phyloP scores from a whole-genome alignment of 257 asterid species.

The Solanum sejunctum region DNA sequence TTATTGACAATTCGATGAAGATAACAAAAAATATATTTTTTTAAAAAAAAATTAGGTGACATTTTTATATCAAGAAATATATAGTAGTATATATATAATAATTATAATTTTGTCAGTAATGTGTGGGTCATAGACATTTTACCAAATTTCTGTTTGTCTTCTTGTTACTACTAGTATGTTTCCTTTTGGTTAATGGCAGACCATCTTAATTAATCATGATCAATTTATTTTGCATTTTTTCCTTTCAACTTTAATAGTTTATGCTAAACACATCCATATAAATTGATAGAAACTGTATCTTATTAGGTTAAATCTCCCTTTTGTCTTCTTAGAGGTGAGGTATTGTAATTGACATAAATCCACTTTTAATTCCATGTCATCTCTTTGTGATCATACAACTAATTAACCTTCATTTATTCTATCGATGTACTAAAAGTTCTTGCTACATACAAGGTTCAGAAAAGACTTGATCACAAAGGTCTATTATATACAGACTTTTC shows the following conservation, averaged over 20 bases:
- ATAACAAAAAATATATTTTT: background rate
- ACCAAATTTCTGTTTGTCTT: background rate
- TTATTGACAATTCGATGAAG: background rate
- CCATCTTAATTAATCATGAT: constrained; percentile 1
- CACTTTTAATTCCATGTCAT: background rate
- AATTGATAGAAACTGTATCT: background rate
- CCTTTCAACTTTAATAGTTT: background rate
- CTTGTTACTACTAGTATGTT: background rate
- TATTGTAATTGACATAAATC: background rate
- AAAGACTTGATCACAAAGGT: too few relatives aligned
- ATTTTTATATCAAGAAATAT: background rate
- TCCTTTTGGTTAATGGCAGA: constrained; percentile 4
- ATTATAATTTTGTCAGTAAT: background rate
- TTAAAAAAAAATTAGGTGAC: background rate
- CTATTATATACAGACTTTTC: too few relatives aligned
- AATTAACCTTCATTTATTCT: background rate
- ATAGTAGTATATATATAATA: background rate
- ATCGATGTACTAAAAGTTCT: background rate
- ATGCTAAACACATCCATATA: background rate
- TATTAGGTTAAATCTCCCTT: background rate
- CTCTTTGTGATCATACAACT: background rate
- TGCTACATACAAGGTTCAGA: too few relatives aligned
- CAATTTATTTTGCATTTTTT: background rate
- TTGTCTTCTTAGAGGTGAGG: background rate
- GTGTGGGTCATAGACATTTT: background rate